Base-by-base conservation (phyloP, 139 green algal species). In the Zygnema circumcarinatum region DNA sequence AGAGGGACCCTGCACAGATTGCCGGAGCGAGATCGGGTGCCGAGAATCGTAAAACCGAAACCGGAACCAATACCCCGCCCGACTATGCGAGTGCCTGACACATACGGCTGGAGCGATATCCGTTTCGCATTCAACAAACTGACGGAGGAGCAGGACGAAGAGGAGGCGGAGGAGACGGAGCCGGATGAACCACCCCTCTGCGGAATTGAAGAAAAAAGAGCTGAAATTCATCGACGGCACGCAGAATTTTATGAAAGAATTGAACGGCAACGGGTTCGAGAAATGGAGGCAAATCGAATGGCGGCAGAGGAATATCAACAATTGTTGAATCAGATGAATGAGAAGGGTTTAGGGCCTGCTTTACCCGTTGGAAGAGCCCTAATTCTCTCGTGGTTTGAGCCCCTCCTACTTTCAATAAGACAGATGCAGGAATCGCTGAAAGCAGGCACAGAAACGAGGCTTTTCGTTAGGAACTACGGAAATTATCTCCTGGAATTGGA, bases 361-460 rank as follows among this genome's bases (percentile, higher is more conserved):
- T 11, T 83, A 22, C 41, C 41, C 76, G 52, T 76, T 16, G 40
- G 41, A 76, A 83, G 75, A 39, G 33, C 41, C 41, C 76, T 83
- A 22, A 81, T 83, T 42, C 41, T 76, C 52, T 81, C 41, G 32
- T 83, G 76, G 76, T 83, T 81, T 39, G 76, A 52, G 3, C 76
- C 76, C 11, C 52, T 83, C 3, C 7, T 11, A 3, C 3, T 67
- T 7, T 3, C 76, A 42, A 83, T 83, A n/a, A 36, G 16, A 11
- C 7, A 3, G 3, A 7, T 67, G 11, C 76, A 83, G 76, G 76
- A 73, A 3, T 3, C 47, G 7, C 7, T 83, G 11, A 73, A 76
- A 52, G 69, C 56, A 11, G 69, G 36, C 3, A 38, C 38, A 36
- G 11, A 3, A 11, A 38, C 7, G 16, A 39, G 11, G 47, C 52